phyloP scores from a whole-genome alignment of 208 protist genomes.

The Acanthamoeba castellanii region DNA sequence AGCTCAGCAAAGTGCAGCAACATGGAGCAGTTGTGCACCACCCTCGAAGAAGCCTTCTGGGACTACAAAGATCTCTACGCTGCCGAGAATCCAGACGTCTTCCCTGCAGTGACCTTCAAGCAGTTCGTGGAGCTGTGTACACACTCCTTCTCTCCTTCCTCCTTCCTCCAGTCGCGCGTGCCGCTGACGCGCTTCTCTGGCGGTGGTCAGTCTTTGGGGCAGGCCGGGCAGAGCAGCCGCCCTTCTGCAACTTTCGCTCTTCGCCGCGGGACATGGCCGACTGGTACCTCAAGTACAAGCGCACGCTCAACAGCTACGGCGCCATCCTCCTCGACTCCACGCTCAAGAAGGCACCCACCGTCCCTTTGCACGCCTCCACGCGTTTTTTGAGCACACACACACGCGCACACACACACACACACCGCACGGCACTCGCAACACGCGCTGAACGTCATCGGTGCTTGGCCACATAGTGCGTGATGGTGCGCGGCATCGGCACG shows the following conservation, averaged over 20 bases:
- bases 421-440: too few species aligned
- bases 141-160: background rate
- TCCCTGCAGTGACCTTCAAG: conserved; percentile 14
- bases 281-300: conserved; percentile 57
- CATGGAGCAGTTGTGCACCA: conserved; percentile 49
- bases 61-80: conserved; percentile 73
- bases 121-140: conserved; percentile 42
- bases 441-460: too few species aligned
- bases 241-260: conserved; percentile 39
- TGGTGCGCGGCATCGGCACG: conserved; percentile 24
- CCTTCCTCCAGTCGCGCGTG: background rate
- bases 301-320: conserved; percentile 40
- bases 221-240: background rate
- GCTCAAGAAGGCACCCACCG: conserved; percentile 19
- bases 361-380: background rate
- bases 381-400: too few species aligned
- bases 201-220: conserved; percentile 1
- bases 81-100: conserved; percentile 59
- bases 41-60: conserved; percentile 65
- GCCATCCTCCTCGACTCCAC: conserved; percentile 40
- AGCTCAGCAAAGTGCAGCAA: conserved; percentile 27
- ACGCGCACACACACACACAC: background rate
- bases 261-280: conserved; percentile 51
- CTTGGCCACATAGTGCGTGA: background rate
- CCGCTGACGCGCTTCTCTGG: too few species aligned